Evolutionary conservation across 169 alveolate species (phyloP), one percentile per base, ranked within the genome.

Genomic region (Plasmodium knowlesi): DNA sequence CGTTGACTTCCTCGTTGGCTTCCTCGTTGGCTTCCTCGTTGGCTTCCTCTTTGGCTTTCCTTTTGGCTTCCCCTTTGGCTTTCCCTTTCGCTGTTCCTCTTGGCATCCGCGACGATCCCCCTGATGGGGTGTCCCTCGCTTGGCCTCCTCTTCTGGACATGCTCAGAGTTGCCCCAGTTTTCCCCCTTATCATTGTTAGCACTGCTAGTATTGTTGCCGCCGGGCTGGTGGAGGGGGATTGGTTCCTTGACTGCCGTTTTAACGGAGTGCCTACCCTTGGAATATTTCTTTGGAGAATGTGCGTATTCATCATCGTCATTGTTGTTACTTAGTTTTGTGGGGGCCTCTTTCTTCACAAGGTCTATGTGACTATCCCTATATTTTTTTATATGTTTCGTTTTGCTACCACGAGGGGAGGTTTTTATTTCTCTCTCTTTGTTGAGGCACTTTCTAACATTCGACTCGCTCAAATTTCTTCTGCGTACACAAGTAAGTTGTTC

Each of bases 391-490:
- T 19, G 61, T 53, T 28, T 43, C 19, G 14, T 6, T 25, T 28
- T 25, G 74, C 43, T 19, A 28, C 30, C 61, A 12, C n/a, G 54
- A 25, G 76, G 37, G 37, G 22, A 19, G 30, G n/a, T 19, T 10
- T 22, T 67, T 6, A n/a, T 28, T 67, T 50, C 76, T 70, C 30
- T 22, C 16, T 50, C 78, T 32, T 16, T 86, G 30, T 16, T 28
- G 1, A 19, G 37, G 9, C 28, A 30, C 70, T 54, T 86, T 74
- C 79, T 86, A 12, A 86, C 25, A 30, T 86, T 50, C 0, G 80
- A 74, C 22, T 86, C 93, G 32, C 86, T 86, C 16, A 86, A 57
- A 43, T 86, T 86, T 86, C 93, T 86, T 76, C 80, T 74, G 19
- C 70, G 46, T 28, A 50, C 83, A 25, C 41, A 32, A 16, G 19